phyloP scores from a whole-genome alignment of 805 yeast genomes.

The Kodamaea lidongshanica region DNA sequence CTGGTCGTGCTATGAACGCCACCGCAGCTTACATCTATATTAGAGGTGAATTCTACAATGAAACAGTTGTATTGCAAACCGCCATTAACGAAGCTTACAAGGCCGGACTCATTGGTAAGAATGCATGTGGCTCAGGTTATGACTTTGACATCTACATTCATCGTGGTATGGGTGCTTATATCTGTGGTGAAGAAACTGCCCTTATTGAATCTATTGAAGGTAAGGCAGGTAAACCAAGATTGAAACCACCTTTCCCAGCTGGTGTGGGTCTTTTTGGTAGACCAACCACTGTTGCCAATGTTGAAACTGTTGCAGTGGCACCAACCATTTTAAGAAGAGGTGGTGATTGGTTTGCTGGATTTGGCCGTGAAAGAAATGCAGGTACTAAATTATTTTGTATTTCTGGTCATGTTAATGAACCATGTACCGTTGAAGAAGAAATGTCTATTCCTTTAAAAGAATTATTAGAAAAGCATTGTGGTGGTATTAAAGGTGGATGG shows the following conservation, averaged over 20 bases:
- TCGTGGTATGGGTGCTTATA: slow-evolving; percentile 91
- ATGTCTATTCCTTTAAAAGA: slow-evolving; percentile 85
- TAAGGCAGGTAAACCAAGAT: slow-evolving; percentile 88
- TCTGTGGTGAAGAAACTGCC: slow-evolving; percentile 91
- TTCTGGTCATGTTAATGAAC: slow-evolving; percentile 87
- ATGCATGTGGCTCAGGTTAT: slow-evolving; percentile 85
- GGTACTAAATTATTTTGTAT: slow-evolving; percentile 84
- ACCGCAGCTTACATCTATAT: slow-evolving; percentile 88
- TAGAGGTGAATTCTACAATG: slow-evolving; percentile 86
- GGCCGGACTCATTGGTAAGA: slow-evolving; percentile 73
- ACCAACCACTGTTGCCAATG: slow-evolving; percentile 87
- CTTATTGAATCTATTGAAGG: slow-evolving; percentile 85
- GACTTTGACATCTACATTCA: slow-evolving; percentile 79
- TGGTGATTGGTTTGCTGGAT: slow-evolving; percentile 76
- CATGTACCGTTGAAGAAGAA: slow-evolving; percentile 90
- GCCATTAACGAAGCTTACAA: slow-evolving; percentile 86
- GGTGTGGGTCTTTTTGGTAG: slow-evolving; percentile 89
- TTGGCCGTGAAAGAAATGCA: slow-evolving; percentile 79
- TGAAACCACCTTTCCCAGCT: slow-evolving; percentile 93
- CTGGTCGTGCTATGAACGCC: slow-evolving; percentile 90
- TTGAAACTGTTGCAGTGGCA: slow-evolving; percentile 85
- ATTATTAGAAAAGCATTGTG: slow-evolving; percentile 81
- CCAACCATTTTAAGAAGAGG: slow-evolving; percentile 89
- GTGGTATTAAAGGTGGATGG: slow-evolving; percentile 91
- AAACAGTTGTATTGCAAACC: slow-evolving; percentile 63